Evolutionary conservation across 345 rosid species (phyloP).

Genomic region (Raphanus raphanistrum): DNA sequence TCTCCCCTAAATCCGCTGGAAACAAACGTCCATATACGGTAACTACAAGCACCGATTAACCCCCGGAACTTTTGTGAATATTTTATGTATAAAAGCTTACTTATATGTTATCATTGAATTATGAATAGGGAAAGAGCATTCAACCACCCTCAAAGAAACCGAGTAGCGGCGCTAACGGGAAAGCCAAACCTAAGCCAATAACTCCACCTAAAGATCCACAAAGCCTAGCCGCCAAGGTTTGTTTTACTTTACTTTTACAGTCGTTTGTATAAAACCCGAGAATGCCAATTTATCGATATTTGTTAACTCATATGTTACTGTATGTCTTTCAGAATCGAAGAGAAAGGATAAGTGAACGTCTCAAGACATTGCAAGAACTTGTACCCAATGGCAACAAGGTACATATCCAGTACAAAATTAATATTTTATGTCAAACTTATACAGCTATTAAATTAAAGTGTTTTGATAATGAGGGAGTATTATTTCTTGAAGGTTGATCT

Average conservation of each 20-base stretch:
- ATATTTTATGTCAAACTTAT: not conserved
- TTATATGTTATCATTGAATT: not conserved
- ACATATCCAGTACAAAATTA: not conserved
- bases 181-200: conserved; percentile 51
- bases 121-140: conserved; percentile 47
- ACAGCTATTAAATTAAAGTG: not conserved
- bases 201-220: conserved; percentile 75
- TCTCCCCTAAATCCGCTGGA: conserved; percentile 34
- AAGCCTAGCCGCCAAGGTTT: conserved; percentile 93
- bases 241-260: conserved; percentile 15
- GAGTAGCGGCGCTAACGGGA: conserved; percentile 38
- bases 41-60: not conserved
- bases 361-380: conserved; percentile 78
- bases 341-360: conserved; percentile 87
- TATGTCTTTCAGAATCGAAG: conserved; percentile 60
- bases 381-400: conserved; percentile 90
- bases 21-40: conserved; percentile 60
- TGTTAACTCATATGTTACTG: not conserved
- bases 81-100: not conserved
- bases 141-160: conserved; percentile 64
- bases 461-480: not conserved
- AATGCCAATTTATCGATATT: not conserved
- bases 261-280: not conserved
- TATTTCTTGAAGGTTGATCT: conserved; percentile 63
- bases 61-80: not conserved